Percentiles rank a stretch among this genome's conserved stretches.
These are phyloP conservation scores for Phytopythium kandeliae DNA, from an alignment of 352 stramenopile species.

Conservation along the genomic window DNA sequence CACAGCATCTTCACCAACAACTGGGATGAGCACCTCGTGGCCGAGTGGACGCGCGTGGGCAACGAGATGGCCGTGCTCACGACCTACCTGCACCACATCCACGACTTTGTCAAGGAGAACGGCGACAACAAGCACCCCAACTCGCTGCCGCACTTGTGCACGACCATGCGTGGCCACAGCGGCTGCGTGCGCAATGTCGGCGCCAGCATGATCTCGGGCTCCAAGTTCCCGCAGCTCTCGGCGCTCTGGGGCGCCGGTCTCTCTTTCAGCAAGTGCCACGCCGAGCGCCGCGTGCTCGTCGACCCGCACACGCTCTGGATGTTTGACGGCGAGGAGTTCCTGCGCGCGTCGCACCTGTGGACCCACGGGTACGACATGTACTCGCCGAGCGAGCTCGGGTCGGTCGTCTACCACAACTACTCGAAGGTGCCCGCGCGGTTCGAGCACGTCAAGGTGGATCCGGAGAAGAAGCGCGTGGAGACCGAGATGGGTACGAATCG, in stretches of 20 bases:
- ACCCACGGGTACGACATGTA: slow-evolving; percentile 71
- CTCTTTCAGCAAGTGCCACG: slow-evolving; percentile 84
- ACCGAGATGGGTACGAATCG: slow-evolving; percentile 51
- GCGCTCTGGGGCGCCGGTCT: slow-evolving; percentile 74
- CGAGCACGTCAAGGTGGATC: slow-evolving; percentile 46
- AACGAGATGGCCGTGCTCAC: slow-evolving; percentile 85
- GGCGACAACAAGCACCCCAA: slow-evolving; percentile 61
- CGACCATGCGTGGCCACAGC: slow-evolving; percentile 63
- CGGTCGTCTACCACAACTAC: slow-evolving; percentile 77
- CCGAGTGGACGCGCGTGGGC: slow-evolving; percentile 63
- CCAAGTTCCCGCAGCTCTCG: slow-evolving; percentile 68
- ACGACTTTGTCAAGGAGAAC: slow-evolving; percentile 77
- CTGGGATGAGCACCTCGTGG: slow-evolving; percentile 71
- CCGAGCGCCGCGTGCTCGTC: slow-evolving; percentile 61
- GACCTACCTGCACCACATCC: slow-evolving; percentile 78
- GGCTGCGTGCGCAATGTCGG: slow-evolving; percentile 65
- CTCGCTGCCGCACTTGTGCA: slow-evolving; percentile 68
- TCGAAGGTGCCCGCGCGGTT: slow-evolving; percentile 59
- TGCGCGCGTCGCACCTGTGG: slow-evolving; percentile 55
- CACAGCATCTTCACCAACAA: slow-evolving; percentile 85
- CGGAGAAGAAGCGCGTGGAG: slow-evolving; percentile 32
- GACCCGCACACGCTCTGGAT: slow-evolving; percentile 81
- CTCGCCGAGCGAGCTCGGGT: slow-evolving; percentile 46
- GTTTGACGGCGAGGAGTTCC: slow-evolving; percentile 70
- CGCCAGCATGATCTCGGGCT: slow-evolving; percentile 71